Evolutionary conservation across 1,139 yeast species (phyloP).

Genomic region (Kluyveromyces sp.): DNA sequence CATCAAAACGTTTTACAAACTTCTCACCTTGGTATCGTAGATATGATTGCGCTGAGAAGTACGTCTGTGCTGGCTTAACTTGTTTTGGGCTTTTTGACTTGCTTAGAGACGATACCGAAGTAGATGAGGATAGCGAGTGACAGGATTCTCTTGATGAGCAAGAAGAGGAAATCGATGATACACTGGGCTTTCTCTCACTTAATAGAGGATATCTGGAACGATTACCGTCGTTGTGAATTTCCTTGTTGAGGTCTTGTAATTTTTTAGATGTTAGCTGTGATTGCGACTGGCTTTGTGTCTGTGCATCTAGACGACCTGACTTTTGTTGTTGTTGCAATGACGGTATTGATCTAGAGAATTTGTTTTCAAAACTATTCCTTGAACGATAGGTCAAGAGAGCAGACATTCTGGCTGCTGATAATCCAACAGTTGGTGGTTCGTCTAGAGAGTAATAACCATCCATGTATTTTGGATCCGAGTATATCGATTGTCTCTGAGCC

Average conservation of each 20-base stretch:
- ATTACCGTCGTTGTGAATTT: slow-evolving; percentile 61
- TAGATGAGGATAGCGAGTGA: slow-evolving; percentile 23
- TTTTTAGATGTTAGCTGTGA: slow-evolving; percentile 11
- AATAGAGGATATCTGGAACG: slow-evolving; percentile 17
- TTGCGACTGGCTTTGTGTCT: background rate
- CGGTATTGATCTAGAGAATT: slow-evolving; percentile 79
- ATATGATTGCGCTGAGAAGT: slow-evolving; percentile 91
- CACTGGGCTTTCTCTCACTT: slow-evolving; percentile 8
- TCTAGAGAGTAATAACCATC: slow-evolving; percentile 77
- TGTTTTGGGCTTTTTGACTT: slow-evolving; percentile 38
- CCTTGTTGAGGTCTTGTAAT: slow-evolving; percentile 46
- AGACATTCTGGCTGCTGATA: slow-evolving; percentile 96
- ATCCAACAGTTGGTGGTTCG: slow-evolving; percentile 79
- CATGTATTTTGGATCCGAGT: slow-evolving; percentile 83
- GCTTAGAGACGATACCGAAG: slow-evolving; percentile 19
- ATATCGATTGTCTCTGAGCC: slow-evolving; percentile 92
- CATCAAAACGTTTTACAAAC: slow-evolving; percentile 84
- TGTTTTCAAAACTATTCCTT: slow-evolving; percentile 79
- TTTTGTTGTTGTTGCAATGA: slow-evolving; percentile 21
- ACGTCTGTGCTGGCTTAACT: slow-evolving; percentile 62
- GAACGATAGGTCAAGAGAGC: slow-evolving; percentile 90
- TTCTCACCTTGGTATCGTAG: slow-evolving; percentile 89
- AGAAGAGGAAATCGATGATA: slow-evolving; percentile 14
- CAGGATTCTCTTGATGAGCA: slow-evolving; percentile 12
- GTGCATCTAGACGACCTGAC: slow-evolving; percentile 9